A percentile compares a stretch with the other conserved stretches of the same genome.
phyloP scores from a whole-genome alignment of 495 filamentous ascomycete species.

The Neurospora cerealis region DNA sequence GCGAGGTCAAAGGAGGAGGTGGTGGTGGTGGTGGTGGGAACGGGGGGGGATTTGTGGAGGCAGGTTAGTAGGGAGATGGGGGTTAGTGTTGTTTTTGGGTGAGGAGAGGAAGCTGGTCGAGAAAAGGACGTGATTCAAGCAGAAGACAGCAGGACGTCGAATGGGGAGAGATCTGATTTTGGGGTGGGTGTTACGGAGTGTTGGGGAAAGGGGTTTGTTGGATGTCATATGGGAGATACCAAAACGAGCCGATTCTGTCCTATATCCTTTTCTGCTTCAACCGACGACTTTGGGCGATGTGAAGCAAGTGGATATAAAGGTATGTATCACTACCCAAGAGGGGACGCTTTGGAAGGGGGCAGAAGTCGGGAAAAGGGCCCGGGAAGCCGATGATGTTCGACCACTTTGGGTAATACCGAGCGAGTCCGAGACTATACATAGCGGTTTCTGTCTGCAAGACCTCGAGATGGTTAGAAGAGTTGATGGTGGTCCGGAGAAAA shows the following conservation, averaged over 20 bases:
- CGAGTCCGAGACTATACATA: background rate
- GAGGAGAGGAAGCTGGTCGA: background rate
- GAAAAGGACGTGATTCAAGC: background rate
- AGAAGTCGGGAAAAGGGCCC: background rate
- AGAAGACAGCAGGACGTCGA: background rate
- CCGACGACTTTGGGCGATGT: no score
- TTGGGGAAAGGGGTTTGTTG: background rate
- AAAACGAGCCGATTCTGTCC: background rate
- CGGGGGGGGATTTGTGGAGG: conserved; percentile 7
- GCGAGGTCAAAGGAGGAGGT: background rate
- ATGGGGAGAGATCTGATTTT: background rate
- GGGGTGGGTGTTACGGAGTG: background rate
- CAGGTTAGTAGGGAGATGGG: conserved; percentile 11
- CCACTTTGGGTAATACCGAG: background rate
- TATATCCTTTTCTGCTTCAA: background rate
- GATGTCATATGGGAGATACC: background rate
- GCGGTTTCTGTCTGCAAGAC: background rate
- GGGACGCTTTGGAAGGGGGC: background rate
- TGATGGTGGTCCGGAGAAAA: background rate
- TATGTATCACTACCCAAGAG: background rate
- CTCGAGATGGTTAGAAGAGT: background rate
- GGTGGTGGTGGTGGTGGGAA: conserved; percentile 1
- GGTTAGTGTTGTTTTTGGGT: conserved; percentile 15
- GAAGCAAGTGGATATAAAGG: background rate
- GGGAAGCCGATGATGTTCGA: no score